A percentile compares a stretch with the other conserved stretches of the same genome.
Evolutionary conservation across 2,329 filamentous ascomycete species (phyloP).

Genomic region (Sporothrix brasiliensis): DNA sequence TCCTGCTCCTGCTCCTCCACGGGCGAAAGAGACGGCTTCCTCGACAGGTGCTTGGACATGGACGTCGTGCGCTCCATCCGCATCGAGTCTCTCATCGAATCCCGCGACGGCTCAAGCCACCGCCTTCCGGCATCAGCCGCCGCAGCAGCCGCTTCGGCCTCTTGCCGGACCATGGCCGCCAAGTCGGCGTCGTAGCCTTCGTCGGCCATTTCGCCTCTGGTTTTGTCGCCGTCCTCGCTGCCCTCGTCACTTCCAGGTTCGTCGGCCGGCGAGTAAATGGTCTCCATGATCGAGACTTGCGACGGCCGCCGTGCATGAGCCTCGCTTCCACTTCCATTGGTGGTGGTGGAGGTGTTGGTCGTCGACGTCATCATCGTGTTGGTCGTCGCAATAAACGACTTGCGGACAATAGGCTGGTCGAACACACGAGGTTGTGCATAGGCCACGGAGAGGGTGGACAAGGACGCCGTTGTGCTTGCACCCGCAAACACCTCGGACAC

Average conservation of each 20-base stretch:
- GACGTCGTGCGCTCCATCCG: not conserved
- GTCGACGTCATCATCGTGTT: not conserved
- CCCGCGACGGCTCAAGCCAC: slow-evolving; percentile 20
- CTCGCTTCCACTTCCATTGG: not conserved
- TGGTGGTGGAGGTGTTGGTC: not conserved
- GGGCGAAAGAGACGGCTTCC: slow-evolving; percentile 1
- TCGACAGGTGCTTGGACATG: not conserved
- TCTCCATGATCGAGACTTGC: slow-evolving; percentile 21
- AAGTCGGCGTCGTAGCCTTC: not conserved
- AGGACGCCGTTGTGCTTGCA: not conserved
- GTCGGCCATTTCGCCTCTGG: not conserved
- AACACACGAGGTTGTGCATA: slow-evolving; percentile 15
- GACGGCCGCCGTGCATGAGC: slow-evolving; percentile 16
- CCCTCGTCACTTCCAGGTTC: not conserved
- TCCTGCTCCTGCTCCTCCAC: slow-evolving; percentile 20
- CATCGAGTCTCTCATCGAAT: not conserved
- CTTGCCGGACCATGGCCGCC: slow-evolving; percentile 22
- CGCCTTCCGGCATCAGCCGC: slow-evolving; percentile 3
- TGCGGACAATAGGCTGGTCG: slow-evolving; percentile 24
- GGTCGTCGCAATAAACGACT: slow-evolving; percentile 23
- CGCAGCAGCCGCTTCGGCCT: slow-evolving; percentile 2
- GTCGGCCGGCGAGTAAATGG: slow-evolving; percentile 20
- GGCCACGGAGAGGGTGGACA: slow-evolving; percentile 17
- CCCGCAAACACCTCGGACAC: slow-evolving; percentile 12
- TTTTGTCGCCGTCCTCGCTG: not conserved